Base-by-base conservation (phyloP, 2,329 filamentous ascomycete species). In the Colletotrichum spinosum region DNA sequence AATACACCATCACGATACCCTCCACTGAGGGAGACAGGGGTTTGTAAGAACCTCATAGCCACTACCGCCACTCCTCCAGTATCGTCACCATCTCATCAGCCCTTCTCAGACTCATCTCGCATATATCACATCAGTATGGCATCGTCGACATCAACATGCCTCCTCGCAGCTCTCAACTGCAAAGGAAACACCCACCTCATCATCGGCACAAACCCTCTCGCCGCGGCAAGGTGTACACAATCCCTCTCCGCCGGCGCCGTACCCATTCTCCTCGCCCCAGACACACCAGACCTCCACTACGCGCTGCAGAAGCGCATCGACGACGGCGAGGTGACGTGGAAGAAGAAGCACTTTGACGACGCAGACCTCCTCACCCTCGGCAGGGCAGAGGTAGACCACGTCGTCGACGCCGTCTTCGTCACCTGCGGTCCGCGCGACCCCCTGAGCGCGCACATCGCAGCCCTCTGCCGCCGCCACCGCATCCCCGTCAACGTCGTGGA, bases 401-500 rank as follows among this genome's bases (percentile, higher is more conserved):
- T 97, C 5, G 95, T 97, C 13, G 96, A 99, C 77, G 92, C 92
- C 60, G 96, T 99, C 44, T 98, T 98, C 77, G 89, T 98, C 42
- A 97, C 94, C 1, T 76, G 80, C 70, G 71, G 74, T 76, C 82
- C 89, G 73, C 72, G 81, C 69, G 78, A 84, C 63, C 71, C 76
- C 13, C 68, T 75, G 48, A 80, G 80, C 81, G 78, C 84, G 35
- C 87, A 88, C 68, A 91, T 97, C 68, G 93, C 93, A 0, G 83
- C 81, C 6, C 82, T 94, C 4, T 98, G 96, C 80, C 88, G 85
- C 65, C 86, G 90, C 51, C 84, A 94, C 67, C 88, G 96, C 49
- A 96, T 99, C 70, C 95, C 95, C 38, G 85, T 99, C 74, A 99
- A 99, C 78, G 93, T 98, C 34, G 88, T 93, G 66, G 96, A 99